Base-by-base conservation (phyloP, 2,329 filamentous ascomycete species). In the Colletotrichum sp. region DNA sequence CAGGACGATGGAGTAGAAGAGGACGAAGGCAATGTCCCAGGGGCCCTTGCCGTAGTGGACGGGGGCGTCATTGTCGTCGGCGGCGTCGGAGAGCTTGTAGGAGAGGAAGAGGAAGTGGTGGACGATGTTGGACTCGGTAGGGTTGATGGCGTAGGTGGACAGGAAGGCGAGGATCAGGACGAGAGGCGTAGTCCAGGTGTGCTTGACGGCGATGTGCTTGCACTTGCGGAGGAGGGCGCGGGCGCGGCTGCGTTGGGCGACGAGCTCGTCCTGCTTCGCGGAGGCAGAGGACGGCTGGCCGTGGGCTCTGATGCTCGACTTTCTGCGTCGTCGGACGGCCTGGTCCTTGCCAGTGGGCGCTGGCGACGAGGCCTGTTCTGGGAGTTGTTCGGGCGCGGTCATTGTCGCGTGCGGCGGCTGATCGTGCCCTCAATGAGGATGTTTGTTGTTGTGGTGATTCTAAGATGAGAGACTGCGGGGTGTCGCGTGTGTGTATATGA, bases 1-100 rank as follows among this genome's bases (percentile, higher is more conserved):
- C 73, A 95, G 87, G 25, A 95, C 89, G 65, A 95, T 85, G 18
- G 90, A 93, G 84, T 95, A 95, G 85, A 95, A 95, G 61, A 86
- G 88, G 58, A 95, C 92, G 78, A 95, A 95, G 15, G 91, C 90
- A 60, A 94, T 88, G 81, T 95, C 94, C 80, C 89, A 89, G 36
- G 83, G 87, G 28, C 94, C 94, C 80, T 95, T 95, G 80, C 91
- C 93, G 84, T 95, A 95, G 82, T 93, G 91, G 30, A 87, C 84
- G 13, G 86, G 85, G 12, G 84, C 84, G 72, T 83, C 83, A 34
- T 32, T 48, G 13, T 73, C 64, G 15, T 55, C 39, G 4, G 84
- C 86, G 7, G 89, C 48, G 15, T 84, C 86, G 8, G 89, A 86
- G 67, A 92, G 85, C 13, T 90, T 89, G 84, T 95, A 95, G 56